Evolutionary conservation across 805 yeast genomes (phyloP).

Genomic region (Kodamaea hsintzibuensis): DNA sequence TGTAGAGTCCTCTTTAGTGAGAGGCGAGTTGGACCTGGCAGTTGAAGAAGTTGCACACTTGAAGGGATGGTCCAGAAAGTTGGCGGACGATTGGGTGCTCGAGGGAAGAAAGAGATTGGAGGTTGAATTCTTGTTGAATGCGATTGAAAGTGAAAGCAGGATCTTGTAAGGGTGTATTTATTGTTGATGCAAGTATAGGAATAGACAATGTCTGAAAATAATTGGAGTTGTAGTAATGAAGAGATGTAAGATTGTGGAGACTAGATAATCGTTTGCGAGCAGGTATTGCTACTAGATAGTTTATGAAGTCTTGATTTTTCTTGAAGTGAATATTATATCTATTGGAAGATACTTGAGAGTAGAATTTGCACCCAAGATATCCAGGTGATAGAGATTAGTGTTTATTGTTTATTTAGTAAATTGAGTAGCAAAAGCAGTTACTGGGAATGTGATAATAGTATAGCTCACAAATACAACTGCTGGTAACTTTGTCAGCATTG

Average conservation of each 20-base stretch:
- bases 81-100: constrained; percentile 88
- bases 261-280: too few relatives aligned
- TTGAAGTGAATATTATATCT: too few relatives aligned
- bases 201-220: not conserved
- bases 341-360: too few relatives aligned
- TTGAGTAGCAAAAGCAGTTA: too few relatives aligned
- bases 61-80: constrained; percentile 89
- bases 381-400: too few relatives aligned
- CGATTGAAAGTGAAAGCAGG: constrained; percentile 65
- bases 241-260: not conserved
- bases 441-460: too few relatives aligned
- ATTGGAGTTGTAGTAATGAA: not conserved
- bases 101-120: constrained; percentile 91
- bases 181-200: not conserved
- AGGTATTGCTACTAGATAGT: too few relatives aligned
- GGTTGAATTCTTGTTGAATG: constrained; percentile 72
- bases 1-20: constrained; percentile 70
- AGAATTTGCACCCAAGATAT: too few relatives aligned
- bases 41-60: constrained; percentile 88
- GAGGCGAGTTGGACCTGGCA: constrained; percentile 81
- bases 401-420: too few relatives aligned
- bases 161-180: constrained; percentile 24
- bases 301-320: too few relatives aligned
- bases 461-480: too few relatives aligned
- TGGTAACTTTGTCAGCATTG: too few relatives aligned